Evolutionary conservation across 768 basidiomycete species (phyloP).

Genomic region (Boletus vermiculosoides): DNA sequence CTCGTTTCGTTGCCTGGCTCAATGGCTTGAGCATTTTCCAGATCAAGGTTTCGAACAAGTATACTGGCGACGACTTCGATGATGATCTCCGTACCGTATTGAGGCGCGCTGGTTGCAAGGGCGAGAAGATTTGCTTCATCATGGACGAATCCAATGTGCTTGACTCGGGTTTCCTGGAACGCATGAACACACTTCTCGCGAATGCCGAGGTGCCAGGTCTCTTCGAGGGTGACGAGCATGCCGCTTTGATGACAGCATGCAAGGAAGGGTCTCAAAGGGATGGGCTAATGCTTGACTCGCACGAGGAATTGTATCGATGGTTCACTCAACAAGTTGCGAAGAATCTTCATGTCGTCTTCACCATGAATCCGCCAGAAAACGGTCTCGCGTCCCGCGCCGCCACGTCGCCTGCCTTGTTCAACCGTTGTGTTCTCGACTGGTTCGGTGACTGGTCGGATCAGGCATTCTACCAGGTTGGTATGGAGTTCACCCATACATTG

Average conservation of each 20-base stretch:
- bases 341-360: constrained; percentile 98
- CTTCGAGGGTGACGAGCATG: constrained; percentile 99
- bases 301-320: constrained; percentile 97
- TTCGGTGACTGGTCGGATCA: constrained; percentile 99
- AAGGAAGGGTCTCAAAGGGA: constrained; percentile 99
- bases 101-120: constrained; percentile 94
- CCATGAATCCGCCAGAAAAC: constrained; percentile 97
- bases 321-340: constrained; percentile 98
- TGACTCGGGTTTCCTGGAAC: constrained; percentile 97
- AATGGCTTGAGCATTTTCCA: constrained; percentile 99
- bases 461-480: constrained; percentile 96
- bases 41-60: constrained; percentile 99
- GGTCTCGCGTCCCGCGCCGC: constrained; percentile 95
- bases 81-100: constrained; percentile 95
- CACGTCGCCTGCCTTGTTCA: constrained; percentile 97
- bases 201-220: constrained; percentile 99
- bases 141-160: constrained; percentile 99
- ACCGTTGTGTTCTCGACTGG: constrained; percentile 99
- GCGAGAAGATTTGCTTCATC: constrained; percentile 99
- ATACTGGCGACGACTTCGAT: constrained; percentile 97
- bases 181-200: constrained; percentile 99
- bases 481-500: constrained; percentile 92
- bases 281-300: constrained; percentile 96
- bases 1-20: constrained; percentile 99
- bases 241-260: constrained; percentile 98